Evolutionary conservation across 768 basidiomycete genomes (phyloP), one percentile per base, ranked within the genome.

Genomic region (Termitomyces sp.): DNA sequence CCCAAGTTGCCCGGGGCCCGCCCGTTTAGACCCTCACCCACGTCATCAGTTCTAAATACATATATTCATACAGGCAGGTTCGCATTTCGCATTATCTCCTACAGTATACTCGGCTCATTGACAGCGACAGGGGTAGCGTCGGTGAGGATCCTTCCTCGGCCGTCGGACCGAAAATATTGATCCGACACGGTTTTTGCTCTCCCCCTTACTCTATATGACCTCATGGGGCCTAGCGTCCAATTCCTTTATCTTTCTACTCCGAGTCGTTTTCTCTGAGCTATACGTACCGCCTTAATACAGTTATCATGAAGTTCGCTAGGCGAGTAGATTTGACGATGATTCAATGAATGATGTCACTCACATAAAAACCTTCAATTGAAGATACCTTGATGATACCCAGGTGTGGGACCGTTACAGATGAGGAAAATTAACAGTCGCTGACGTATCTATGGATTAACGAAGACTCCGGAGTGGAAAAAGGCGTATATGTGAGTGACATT

Each of bases 401-500:
- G 53, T 54, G 40, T 15, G 43, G 12, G 38, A 28, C 2, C 35
- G 17, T 45, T 21, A 12, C 22, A 14, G 1, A 21, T 3, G 8
- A 28, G 37, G 15, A 32, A 32, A 9, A 22, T 26, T 5, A 26
- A 40, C 9, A 11, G 14, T 19, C 1, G 26, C 28, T 54, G 21
- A 44, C 19, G 14, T 46, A 19, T 45, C 46, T 8, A 3, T 21
- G 41, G 41, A 3, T 22, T 19, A 30, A 30, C 19, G 45, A 54
- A 90, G 89, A 83, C 79, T 30, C 82, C 87, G 2, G 89, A 90
- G 69, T 91, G 85, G 85, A 82, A 83, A 60, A 80, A 74, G 60
- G 83, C 81, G 2, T 85, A 88, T 64, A 85, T 87, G 85, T 81
- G 55, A 37, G 74, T 66, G n/a, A 22, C 41, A 26, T 53, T 32